Conservation (phyloP, 352 stramenopile genomes). For the Pilasporangium apinafurcum region DNA sequence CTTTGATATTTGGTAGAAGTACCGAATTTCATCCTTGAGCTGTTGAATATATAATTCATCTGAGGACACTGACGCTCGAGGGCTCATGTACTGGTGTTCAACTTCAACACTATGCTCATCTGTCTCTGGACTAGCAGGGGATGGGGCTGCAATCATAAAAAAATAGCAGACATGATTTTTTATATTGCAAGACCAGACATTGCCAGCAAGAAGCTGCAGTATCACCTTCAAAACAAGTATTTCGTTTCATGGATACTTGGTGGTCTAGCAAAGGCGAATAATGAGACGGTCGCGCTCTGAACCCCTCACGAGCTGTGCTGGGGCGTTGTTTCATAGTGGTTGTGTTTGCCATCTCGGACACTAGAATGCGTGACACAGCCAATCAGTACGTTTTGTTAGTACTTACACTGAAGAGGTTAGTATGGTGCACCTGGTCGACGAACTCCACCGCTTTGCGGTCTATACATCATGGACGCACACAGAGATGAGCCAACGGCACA, state of each 20-base stretch:
- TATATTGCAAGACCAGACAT: no score
- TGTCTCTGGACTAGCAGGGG: conserved; percentile 1
- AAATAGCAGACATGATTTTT: no score
- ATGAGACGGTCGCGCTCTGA: conserved; percentile 7
- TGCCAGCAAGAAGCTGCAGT: no score
- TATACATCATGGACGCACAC: no score
- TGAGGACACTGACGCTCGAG: neutral
- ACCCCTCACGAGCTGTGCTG: conserved; percentile 38
- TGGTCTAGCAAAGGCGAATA: no score
- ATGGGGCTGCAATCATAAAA: neutral
- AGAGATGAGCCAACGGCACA: no score
- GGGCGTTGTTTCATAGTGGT: conserved; percentile 53
- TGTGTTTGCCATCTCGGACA: neutral
- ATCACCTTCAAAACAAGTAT: conserved; percentile 9
- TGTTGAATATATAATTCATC: conserved; percentile 50
- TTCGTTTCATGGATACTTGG: conserved; percentile 6
- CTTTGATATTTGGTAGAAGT: conserved; percentile 21
- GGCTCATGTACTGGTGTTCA: neutral
- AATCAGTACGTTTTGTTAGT: conserved; percentile 1
- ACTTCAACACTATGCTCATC: neutral
- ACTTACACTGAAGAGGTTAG: no score
- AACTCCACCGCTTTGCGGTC: conserved; percentile 44
- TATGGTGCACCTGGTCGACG: conserved; percentile 27
- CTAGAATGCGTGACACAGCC: no score
- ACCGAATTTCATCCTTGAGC: conserved; percentile 49